Conservation (phyloP, 305 asterid species). For the Andrographis paniculata region DNA sequence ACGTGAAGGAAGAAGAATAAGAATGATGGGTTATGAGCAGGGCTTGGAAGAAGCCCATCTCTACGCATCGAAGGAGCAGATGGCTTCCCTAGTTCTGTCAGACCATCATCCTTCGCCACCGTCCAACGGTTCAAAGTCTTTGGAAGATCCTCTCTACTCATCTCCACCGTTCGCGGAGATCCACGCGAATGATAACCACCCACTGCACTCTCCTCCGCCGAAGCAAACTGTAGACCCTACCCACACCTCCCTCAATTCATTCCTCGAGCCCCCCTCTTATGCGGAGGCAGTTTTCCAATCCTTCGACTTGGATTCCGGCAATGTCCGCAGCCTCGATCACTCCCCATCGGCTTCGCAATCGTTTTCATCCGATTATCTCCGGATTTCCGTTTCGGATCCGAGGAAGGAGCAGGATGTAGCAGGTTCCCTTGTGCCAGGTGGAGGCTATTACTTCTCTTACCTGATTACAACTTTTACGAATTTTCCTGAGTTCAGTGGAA, state of each 20-base stretch:
- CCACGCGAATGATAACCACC: constrained; percentile 32
- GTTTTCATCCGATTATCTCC: constrained; percentile 38
- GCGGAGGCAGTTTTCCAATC: constrained; percentile 91
- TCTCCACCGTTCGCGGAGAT: constrained; percentile 39
- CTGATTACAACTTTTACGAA: constrained; percentile 75
- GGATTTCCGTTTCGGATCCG: constrained; percentile 75
- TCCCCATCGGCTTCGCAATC: constrained; percentile 37
- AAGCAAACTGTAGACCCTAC: constrained; percentile 39
- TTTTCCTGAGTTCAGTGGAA: constrained; percentile 46
- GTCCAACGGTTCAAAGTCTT: constrained; percentile 35
- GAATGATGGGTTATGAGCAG: constrained; percentile 69
- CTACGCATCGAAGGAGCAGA: constrained; percentile 44
- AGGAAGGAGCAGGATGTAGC: constrained; percentile 65
- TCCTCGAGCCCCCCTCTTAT: constrained; percentile 95
- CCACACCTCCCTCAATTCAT: constrained; percentile 44
- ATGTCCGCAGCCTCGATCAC: constrained; percentile 39
- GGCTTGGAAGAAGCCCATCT: constrained; percentile 47
- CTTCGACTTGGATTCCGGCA: constrained; percentile 50
- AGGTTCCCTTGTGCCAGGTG: constrained; percentile 73
- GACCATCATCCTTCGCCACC: constrained; percentile 31
- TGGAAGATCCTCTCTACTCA: constrained; percentile 34
- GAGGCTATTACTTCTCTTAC: constrained; percentile 48
- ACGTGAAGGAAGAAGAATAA: constrained; percentile 10
- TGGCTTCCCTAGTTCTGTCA: constrained; percentile 52
- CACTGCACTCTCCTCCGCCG: constrained; percentile 22